These are phyloP conservation scores for Helminthosporium solani DNA, from an alignment of 2,329 filamentous ascomycete species.

Conservation along the genomic window DNA sequence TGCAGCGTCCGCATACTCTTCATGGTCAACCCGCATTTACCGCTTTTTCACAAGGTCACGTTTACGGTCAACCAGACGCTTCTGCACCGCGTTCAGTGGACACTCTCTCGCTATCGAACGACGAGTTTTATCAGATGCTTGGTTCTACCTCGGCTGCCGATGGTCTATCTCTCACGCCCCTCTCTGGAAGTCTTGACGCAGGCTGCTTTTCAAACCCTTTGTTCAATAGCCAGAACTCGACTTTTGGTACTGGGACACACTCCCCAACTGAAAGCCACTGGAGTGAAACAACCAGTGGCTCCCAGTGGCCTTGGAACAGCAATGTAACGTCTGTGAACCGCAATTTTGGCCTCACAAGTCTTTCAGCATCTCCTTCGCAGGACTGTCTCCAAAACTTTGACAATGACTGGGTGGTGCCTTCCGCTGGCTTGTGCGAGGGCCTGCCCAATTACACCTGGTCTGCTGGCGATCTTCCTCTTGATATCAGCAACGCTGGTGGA, in stretches of 20 bases:
- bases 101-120: slow-evolving; percentile 40
- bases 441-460: slow-evolving; percentile 39
- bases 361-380: slow-evolving; percentile 43
- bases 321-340: slow-evolving; percentile 27
- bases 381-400: slow-evolving; percentile 40
- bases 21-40: slow-evolving; percentile 37
- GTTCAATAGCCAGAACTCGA: slow-evolving; percentile 26
- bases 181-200: slow-evolving; percentile 32
- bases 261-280: slow-evolving; percentile 37
- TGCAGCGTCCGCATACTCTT: slow-evolving; percentile 49
- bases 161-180: slow-evolving; percentile 26
- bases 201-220: slow-evolving; percentile 25
- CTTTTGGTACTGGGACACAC: slow-evolving; percentile 30
- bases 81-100: slow-evolving; percentile 34
- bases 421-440: slow-evolving; percentile 31
- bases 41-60: slow-evolving; percentile 23
- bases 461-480: slow-evolving; percentile 43
- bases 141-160: slow-evolving; percentile 35
- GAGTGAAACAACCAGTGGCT: slow-evolving; percentile 32
- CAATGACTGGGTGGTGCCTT: slow-evolving; percentile 38
- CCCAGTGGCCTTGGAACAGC: slow-evolving; percentile 39
- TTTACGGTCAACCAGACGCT: slow-evolving; percentile 26
- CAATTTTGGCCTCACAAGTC: slow-evolving; percentile 36
- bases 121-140: slow-evolving; percentile 39
- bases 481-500: slow-evolving; percentile 40